Percentiles rank a stretch among this genome's conserved stretches.
Conservation (phyloP, 192 early-diverging fungal genomes). For the Dissophora ornata region DNA sequence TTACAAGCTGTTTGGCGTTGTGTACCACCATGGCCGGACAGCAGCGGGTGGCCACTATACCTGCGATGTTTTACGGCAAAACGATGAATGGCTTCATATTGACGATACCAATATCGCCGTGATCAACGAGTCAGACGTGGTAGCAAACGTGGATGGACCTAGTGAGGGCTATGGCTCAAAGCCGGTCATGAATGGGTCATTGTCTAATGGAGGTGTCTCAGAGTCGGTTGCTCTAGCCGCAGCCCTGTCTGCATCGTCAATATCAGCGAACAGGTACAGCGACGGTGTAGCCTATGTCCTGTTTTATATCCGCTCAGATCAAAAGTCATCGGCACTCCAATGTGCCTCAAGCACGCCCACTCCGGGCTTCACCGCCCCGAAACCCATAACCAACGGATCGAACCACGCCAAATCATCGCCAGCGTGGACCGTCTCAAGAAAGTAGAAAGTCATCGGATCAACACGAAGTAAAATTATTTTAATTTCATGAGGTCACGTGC, state of each 20-base stretch:
- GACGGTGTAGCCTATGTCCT: conserved; percentile 83
- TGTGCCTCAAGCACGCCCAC: too few relatives aligned
- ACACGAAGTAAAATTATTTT: neutral
- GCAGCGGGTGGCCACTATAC: conserved; percentile 98
- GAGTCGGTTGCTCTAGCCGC: conserved; percentile 45
- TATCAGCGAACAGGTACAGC: conserved; percentile 38
- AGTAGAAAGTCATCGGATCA: conserved; percentile 2
- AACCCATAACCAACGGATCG: conserved; percentile 20
- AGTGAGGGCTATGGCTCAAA: conserved; percentile 4
- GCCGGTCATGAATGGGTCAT: conserved; percentile 3
- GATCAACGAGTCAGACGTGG: conserved; percentile 70
- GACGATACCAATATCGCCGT: conserved; percentile 86
- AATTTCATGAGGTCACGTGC: too few relatives aligned
- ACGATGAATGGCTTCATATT: conserved; percentile 88
- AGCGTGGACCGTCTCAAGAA: conserved; percentile 32
- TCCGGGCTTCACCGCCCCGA: conserved; percentile 5
- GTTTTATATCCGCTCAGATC: conserved; percentile 70
- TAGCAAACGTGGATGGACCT: conserved; percentile 32
- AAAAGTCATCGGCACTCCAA: conserved; percentile 13
- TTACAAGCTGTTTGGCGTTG: conserved; percentile 88
- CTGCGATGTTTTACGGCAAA: conserved; percentile 83
- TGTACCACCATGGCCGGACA: conserved; percentile 93
- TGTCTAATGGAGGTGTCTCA: conserved; percentile 26
- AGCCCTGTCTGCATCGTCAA: conserved; percentile 43
- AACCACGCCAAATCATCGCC: conserved; percentile 19